phyloP scores from a whole-genome alignment of 1,284 basidiomycete genomes.

The Trichosporon sp. region DNA sequence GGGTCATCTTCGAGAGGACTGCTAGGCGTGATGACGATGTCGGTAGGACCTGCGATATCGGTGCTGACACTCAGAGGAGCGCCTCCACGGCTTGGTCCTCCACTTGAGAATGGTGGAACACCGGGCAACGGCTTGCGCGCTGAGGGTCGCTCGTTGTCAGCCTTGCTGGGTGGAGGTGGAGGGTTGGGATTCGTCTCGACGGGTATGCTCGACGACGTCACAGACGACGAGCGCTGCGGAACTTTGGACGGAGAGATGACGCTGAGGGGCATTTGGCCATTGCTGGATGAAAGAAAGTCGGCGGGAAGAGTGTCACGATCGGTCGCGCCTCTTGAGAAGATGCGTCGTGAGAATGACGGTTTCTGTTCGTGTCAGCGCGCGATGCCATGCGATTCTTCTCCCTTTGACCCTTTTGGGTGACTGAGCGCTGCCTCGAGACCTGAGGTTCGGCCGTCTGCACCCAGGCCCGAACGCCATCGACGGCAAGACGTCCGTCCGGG shows the following conservation, averaged over 20 bases:
- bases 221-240: constrained; percentile 14
- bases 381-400: neutral
- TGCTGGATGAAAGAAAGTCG: neutral
- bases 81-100: neutral
- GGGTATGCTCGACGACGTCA: neutral
- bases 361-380: constrained; percentile 8
- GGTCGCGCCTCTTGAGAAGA: constrained; percentile 28
- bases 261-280: neutral
- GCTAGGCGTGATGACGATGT: constrained; percentile 41
- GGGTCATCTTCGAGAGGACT: constrained; percentile 24
- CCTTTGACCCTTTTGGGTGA: neutral
- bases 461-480: neutral
- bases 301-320: constrained; percentile 12
- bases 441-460: too few relatives aligned
- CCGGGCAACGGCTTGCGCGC: constrained; percentile 13
- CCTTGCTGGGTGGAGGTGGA: neutral
- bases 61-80: neutral
- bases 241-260: constrained; percentile 14
- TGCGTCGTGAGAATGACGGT: constrained; percentile 18
- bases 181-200: neutral
- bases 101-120: neutral
- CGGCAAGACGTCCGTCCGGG: neutral
- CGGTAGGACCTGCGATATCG: constrained; percentile 16
- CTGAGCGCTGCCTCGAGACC: neutral
- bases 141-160: constrained; percentile 2